Evolutionary conservation across 129 eudicot genomes (phyloP), one percentile per base, ranked within the genome.

Genomic region (Helianthus annuus): DNA sequence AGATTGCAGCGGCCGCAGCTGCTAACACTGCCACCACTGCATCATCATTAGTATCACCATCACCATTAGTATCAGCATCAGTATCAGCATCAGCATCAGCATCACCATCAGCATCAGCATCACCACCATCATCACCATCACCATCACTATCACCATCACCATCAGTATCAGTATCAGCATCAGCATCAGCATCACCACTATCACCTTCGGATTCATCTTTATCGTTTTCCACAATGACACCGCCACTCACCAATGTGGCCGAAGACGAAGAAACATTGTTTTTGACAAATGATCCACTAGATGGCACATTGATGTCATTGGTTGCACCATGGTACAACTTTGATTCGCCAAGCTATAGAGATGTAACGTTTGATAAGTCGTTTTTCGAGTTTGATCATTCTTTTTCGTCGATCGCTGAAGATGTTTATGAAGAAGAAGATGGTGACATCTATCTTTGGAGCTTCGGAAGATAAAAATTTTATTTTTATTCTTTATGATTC

Each of bases 1-100:
- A 81, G 54, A 66, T 85, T 2, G 98, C 98, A 0, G 98, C 98
- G 1, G 91, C 86, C 0, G 96, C 98, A 0, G 95, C 97, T 38
- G 61, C 76, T 15, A 36, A 14, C 1, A 84, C 52, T 61, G 59
- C 34, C 27, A 7, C 54, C 7, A 13, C 63, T 76, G 38, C 65
- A 11, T 44, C 65, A 14, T 19, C 2, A 13, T 65, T 13, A 11
- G 49, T 82, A 15, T 68, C 79, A 11, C 22, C 70, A 48, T 63
- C 64, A 3, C 64, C 80, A 5, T 74, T 60, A 0, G 3, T 69
- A 48, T 53, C 78, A 40, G 8, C 2, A 42, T 42, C 46, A 42
- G 10, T 2, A 42, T 42, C 46, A 42, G 10, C 10, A 42, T 42
- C 46, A 48, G 10, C 10, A 42, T 42, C 46, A 42, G 10, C 10